Evolutionary conservation across 345 rosid species (phyloP), one percentile per base, ranked within the genome.

Genomic region (Brassica rapa): DNA sequence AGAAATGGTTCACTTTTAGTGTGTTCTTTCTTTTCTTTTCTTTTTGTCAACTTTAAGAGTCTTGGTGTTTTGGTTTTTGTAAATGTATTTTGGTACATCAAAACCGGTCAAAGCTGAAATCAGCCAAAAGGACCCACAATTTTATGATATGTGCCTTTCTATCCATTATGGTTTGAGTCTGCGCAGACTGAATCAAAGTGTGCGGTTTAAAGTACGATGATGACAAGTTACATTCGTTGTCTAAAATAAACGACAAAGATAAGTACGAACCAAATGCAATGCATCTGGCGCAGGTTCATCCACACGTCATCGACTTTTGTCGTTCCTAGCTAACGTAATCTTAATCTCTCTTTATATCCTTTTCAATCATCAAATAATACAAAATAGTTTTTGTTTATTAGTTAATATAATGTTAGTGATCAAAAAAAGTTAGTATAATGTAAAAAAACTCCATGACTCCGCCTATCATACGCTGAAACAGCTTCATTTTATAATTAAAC

Each of bases 141-240:
- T 33, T 5, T 2, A 25, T 53, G 57, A 62, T 33, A 69, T 19
- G 39, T 8, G 61, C 4, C 24, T 62, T 62, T 62, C n/a, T 39
- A 64, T 35, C 15, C 51, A 19, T 55, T 66, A 62, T 70, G 19
- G 19, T 66, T 65, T 39, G 71, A 53, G 76, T 25, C 76, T 71
- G 81, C 77, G 77, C 39, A 72, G 81, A 78, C 81, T 37, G 70
- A 53, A 75, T 79, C 75, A 37, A 71, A 77, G 0, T 55, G 71
- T 16, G 60, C 60, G 25, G 65, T 6, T 55, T 65, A 65, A 65
- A 37, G 69, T 65, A 67, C 82, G 73, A 67, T 73, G 77, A 79
- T 73, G 82, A 67, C 70, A 66, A 59, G 56, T 66, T 67, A 79
- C 78, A 73, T 67, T 79, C 77, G 69, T 72, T 73, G 73, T 79